Base-by-base conservation (phyloP, 2,329 filamentous ascomycete genomes). In the Xylariomycetidae sp. region DNA sequence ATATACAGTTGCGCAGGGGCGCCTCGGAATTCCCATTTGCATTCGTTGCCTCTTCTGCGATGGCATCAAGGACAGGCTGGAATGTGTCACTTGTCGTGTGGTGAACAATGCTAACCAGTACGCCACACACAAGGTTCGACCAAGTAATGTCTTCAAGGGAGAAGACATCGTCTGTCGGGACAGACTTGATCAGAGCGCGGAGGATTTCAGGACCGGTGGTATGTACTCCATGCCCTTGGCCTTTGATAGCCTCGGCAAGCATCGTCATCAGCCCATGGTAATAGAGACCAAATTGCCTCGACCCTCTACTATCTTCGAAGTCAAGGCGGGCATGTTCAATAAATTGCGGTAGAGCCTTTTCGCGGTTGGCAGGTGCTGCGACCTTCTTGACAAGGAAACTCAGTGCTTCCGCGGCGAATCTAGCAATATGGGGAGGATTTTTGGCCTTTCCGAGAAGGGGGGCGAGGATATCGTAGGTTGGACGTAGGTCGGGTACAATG, bases 321-420 rank as follows among this genome's bases (percentile, higher is more conserved):
- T 94, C 87, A 9, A 76, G 63, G 31, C 86, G 75, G 1, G 84
- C 79, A 58, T 88, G 82, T 10, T 72, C 66, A 3, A 94, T 64
- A n/a, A 96, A 80, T 10, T 71, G 62, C 10, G 75, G 68, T 22
- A 98, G 67, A 0, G 88, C 78, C 16, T 70, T 75, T 45, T 90
- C 84, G 46, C 87, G 80, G 44, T 86, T 78, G 35, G 87, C 86
- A 3, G 80, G 74, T 12, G 83, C 74, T 3, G 85, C 89, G 6
- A 89, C 85, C 63, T 96, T 97, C 53, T 88, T 84, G 14, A 98
- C 73, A 14, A 98, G 69, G 53, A 97, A 98, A 46, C 89, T 95
- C 66, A 98, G 74, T 3, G 92, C 87, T 63, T 98, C 92, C 16
- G 92, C 92, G 10, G 90, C 86, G 60, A 97, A 98, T 34, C 89